Percentiles rank a stretch among this genome's conserved stretches.
Conservation (phyloP, 73 alveolate genomes). For the Paramecium octaurelia region DNA sequence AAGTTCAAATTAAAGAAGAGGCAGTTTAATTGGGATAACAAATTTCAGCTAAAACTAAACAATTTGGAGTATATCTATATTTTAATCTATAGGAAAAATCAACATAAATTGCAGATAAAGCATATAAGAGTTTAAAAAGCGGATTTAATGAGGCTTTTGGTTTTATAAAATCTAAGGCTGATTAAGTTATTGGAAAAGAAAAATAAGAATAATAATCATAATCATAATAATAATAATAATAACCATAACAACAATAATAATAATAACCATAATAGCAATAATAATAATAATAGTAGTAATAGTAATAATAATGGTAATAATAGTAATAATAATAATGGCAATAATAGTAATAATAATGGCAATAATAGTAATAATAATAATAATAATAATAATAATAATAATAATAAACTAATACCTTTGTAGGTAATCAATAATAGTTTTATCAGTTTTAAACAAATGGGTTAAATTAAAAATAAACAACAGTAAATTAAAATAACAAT, state of each 20-base stretch:
- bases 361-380: not conserved
- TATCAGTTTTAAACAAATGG: not conserved
- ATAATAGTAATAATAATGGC: not conserved
- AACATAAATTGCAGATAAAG: not conserved
- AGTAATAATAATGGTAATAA: not conserved
- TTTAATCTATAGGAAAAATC: not conserved
- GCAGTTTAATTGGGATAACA: not conserved
- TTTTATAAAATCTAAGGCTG: not conserved
- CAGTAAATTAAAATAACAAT: not conserved
- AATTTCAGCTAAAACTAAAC: not conserved
- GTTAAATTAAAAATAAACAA: not conserved
- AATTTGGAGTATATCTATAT: not conserved
- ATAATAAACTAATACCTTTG: not conserved
- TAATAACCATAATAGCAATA: not conserved
- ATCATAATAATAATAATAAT: not conserved
- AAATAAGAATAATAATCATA: not conserved
- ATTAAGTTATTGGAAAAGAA: not conserved
- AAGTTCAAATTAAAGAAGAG: not conserved
- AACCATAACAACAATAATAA: not conserved
- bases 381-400: not conserved
- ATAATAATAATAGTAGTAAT: not conserved
- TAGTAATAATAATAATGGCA: not conserved
- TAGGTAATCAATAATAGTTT: not conserved
- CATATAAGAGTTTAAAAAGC: not conserved
- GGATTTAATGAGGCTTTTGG: constrained; percentile 28